These are phyloP conservation scores for Butyriboletus appendiculatus DNA, from an alignment of 1,284 basidiomycete genomes.

Conservation along the genomic window DNA sequence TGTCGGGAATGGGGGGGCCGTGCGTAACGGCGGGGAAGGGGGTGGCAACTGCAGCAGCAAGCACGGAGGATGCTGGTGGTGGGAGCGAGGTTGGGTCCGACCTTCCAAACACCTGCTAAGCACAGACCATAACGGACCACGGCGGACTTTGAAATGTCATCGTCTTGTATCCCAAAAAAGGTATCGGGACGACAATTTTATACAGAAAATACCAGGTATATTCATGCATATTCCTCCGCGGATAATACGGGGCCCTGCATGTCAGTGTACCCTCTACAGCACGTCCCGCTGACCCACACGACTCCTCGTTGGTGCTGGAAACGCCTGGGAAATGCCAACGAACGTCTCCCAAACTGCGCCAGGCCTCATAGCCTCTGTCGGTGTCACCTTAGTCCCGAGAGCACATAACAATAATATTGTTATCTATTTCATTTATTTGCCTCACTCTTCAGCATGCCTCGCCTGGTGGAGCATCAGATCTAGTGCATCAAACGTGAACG, in stretches of 20 bases:
- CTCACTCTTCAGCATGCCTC: conserved; percentile 16
- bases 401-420: background rate
- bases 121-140: conserved; percentile 39
- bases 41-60: conserved; percentile 21
- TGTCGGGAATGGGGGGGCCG: conserved; percentile 18
- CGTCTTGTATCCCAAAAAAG: conserved; percentile 21
- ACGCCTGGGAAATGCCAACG: background rate
- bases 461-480: conserved; percentile 23
- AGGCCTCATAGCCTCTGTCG: background rate
- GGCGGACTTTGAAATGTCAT: conserved; percentile 32
- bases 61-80: conserved; percentile 40
- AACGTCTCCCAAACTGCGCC: background rate
- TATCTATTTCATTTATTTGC: background rate
- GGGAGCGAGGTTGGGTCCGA: conserved; percentile 43
- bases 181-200: conserved; percentile 21
- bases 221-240: conserved; percentile 10
- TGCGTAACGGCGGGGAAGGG: conserved; percentile 23
- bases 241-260: background rate
- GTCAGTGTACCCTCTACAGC: background rate
- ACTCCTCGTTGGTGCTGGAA: background rate
- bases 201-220: conserved; percentile 19
- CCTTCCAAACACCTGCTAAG: conserved; percentile 41
- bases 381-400: background rate
- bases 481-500: conserved; percentile 21
- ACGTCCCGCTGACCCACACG: background rate